Evolutionary conservation across 768 basidiomycete species (phyloP), one percentile per base, ranked within the genome.

Genomic region (Lentinula boryana): DNA sequence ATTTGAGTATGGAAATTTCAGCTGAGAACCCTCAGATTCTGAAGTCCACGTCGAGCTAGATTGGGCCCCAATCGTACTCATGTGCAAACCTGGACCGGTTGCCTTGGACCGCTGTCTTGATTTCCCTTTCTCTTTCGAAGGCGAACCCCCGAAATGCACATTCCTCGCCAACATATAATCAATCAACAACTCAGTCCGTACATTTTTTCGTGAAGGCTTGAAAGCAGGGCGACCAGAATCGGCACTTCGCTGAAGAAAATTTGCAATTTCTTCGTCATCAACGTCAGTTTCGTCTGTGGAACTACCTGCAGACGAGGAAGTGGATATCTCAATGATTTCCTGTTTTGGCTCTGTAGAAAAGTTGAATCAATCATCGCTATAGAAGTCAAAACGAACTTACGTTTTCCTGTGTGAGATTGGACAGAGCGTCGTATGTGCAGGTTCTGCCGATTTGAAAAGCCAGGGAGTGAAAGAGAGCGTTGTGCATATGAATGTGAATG

Each of bases 111-210:
- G 10, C 0, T 18, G 32, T 12, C 13, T 58, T 40, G 12, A 23
- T 18, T 48, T 58, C 33, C 44, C 57, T 49, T 27, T 32, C 23
- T 13, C 33, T 35, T 41, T 58, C 31, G 32, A 46, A 58, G 44
- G 9, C n/a, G 33, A 57, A 18, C 36, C 40, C 21, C 55, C 27
- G 9, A 56, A 21, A 56, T 13, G 23, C 38, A 49, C 57, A 40
- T 48, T 58, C 32, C 36, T 43, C 12, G 57, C 43, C 32, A 58
- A 23, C 57, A 58, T 58, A 18, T 58, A 58, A 32, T 58, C 57
- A 44, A 58, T 50, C 15, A 58, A 32, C 8, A 9, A 16, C 35
- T 58, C 57, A n/a, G 13, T 44, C 55, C 38, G 36, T n/a, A 40
- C 21, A 2, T 6, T 21, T 21, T 18, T 31, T 13, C 53, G 33